Evolutionary conservation across 176 grass and related monocot genomes (phyloP), one percentile per base, ranked within the genome.

Genomic region (Ensete glaucum): DNA sequence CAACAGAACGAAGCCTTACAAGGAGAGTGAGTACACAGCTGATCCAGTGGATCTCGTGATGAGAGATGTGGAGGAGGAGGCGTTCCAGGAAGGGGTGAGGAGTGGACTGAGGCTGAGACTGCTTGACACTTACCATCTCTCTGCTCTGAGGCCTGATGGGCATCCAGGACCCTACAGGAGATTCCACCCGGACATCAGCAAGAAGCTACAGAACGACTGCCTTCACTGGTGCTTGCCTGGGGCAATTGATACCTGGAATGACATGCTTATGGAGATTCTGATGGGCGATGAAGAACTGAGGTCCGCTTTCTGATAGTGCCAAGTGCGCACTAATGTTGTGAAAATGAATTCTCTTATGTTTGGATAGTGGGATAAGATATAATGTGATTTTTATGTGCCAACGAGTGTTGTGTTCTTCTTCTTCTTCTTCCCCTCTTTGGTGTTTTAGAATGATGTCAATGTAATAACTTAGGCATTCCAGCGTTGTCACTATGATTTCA

Each of bases 81-180:
- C 86, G 71, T 96, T 85, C 67, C 80, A 80, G 27, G 52, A 62
- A 26, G 77, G 80, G 56, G 77, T 73, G 2, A 52, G 3, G 14
- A 72, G 67, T 57, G 57, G 43, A 11, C 78, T 25, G 34, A 78
- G 43, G 6, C 60, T 96, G 75, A 89, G 83, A 52, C 83, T 96
- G 58, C 54, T 92, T 48, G 89, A 96, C 81, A 96, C 84, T 22
- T 96, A 92, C 82, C 73, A 69, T 52, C 68, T 89, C 49, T 85
- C 88, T 1, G 53, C 69, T 53, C 55, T 85, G 76, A 91, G 92
- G 75, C 84, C 92, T 9, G 92, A 96, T 11, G 92, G 88, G 12
- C 92, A 96, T 15, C 81, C 85, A 9, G 92, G 92, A 29, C 65
- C 88, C 48, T 96, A 96, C 81, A 81, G 88, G 52, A 77, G 65